These are phyloP conservation scores for Dictyostelium capitatum DNA, from an alignment of 78 protist genomes.

Conservation along the genomic window DNA sequence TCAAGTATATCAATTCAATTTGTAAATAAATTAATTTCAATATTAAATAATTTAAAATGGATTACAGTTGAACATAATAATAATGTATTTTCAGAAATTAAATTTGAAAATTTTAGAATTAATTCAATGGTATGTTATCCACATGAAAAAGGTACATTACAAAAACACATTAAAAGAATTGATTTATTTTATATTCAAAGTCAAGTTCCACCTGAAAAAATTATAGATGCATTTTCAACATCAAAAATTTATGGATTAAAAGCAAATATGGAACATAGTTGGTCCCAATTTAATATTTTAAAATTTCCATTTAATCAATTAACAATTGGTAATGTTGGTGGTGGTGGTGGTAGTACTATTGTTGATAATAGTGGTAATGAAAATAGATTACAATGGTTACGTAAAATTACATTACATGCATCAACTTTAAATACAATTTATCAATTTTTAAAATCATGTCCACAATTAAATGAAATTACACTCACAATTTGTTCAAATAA, in stretches of 20 bases:
- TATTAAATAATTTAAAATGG: slow-evolving; percentile 10
- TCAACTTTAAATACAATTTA: not conserved
- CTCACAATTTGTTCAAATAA: not conserved
- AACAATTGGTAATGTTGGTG: not conserved
- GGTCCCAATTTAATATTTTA: not conserved
- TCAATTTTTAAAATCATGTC: not conserved
- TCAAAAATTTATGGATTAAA: not conserved
- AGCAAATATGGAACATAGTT: not conserved
- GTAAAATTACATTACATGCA: not conserved
- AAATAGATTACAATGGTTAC: slow-evolving; percentile 8
- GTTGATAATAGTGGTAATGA: not conserved
- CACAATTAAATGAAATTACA: not conserved
- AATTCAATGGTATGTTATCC: not conserved
- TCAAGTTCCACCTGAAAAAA: not conserved
- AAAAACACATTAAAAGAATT: not conserved
- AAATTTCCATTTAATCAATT: not conserved
- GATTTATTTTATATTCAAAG: not conserved
- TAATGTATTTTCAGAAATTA: not conserved
- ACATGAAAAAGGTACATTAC: too few relatives aligned
- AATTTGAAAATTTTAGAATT: not conserved
- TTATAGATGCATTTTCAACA: not conserved
- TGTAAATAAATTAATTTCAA: not conserved
- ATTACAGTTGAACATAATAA: not conserved
- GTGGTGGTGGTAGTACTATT: not conserved
- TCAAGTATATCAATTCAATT: too few relatives aligned